Conservation (phyloP, 441 rosid species). For the Euphorbia schlechtendalii region DNA sequence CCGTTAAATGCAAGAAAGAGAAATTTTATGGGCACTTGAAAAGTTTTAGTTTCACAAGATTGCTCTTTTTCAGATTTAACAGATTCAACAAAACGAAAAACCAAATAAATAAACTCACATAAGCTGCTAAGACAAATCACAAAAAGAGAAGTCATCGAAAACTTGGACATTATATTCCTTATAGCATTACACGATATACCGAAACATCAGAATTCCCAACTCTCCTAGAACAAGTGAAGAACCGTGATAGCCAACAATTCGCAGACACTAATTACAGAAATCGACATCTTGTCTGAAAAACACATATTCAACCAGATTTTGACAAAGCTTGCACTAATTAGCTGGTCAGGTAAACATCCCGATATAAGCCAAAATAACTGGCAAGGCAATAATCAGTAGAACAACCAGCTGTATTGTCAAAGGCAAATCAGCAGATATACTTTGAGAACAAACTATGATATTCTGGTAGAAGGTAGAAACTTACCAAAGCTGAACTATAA, state of each 20-base stretch:
- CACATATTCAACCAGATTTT: background rate
- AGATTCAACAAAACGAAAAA: background rate
- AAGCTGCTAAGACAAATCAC: background rate
- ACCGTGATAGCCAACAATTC: background rate
- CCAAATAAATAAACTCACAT: background rate
- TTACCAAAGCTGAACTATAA: slow-evolving; percentile 37
- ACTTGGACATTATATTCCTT: background rate
- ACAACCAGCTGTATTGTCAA: slow-evolving; percentile 38
- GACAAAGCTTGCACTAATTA: slow-evolving; percentile 24
- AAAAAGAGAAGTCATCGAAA: background rate
- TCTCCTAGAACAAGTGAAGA: slow-evolving; percentile 1
- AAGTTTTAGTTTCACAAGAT: too few species aligned
- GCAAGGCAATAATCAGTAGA: slow-evolving; percentile 46
- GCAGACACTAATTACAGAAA: background rate
- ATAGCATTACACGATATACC: background rate
- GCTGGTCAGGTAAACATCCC: slow-evolving; percentile 19
- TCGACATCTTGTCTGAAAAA: slow-evolving; percentile 4
- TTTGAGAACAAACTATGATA: too few species aligned
- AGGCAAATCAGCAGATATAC: slow-evolving; percentile 11
- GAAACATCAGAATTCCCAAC: background rate
- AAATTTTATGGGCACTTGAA: too few species aligned
- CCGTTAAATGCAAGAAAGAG: too few species aligned
- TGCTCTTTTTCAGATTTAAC: too few species aligned
- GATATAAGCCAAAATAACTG: slow-evolving; percentile 41
- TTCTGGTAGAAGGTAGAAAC: slow-evolving; percentile 13